Conservation (phyloP, 2,329 filamentous ascomycete species). For the Diplodia seriata region DNA sequence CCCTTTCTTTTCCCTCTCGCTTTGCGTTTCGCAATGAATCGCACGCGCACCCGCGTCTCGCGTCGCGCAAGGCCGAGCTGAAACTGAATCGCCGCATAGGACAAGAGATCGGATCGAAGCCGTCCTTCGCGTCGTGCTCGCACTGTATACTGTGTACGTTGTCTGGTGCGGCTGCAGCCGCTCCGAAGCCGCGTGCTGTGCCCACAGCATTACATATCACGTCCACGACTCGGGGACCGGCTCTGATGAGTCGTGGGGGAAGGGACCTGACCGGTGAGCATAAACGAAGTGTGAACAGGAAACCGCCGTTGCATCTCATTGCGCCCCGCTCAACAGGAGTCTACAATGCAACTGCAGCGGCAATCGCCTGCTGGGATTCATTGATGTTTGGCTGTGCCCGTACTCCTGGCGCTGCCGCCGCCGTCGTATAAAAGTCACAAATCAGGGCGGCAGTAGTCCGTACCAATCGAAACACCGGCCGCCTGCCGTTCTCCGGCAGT, state of each 20-base stretch:
- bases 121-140: not conserved
- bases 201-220: not conserved
- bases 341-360: not conserved
- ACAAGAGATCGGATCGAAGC: slow-evolving; percentile 19
- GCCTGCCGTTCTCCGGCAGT: not conserved
- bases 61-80: slow-evolving; percentile 24
- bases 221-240: slow-evolving; percentile 2
- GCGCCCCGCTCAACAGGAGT: slow-evolving; percentile 3
- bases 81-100: slow-evolving; percentile 19
- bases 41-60: slow-evolving; percentile 15
- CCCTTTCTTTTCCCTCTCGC: slow-evolving; percentile 9
- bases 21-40: slow-evolving; percentile 27
- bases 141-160: not conserved
- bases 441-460: not conserved
- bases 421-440: not conserved
- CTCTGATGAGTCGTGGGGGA: slow-evolving; percentile 16
- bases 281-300: slow-evolving; percentile 14
- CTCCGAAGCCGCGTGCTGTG: slow-evolving; percentile 9
- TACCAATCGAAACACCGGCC: slow-evolving; percentile 2
- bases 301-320: slow-evolving; percentile 19
- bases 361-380: not conserved
- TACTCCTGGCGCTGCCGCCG: not conserved
- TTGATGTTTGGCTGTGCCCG: not conserved
- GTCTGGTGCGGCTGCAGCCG: slow-evolving; percentile 7
- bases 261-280: slow-evolving; percentile 21